Evolutionary conservation across 2,329 filamentous ascomycete genomes (phyloP).

Genomic region (Phaeosphaeria sp.): DNA sequence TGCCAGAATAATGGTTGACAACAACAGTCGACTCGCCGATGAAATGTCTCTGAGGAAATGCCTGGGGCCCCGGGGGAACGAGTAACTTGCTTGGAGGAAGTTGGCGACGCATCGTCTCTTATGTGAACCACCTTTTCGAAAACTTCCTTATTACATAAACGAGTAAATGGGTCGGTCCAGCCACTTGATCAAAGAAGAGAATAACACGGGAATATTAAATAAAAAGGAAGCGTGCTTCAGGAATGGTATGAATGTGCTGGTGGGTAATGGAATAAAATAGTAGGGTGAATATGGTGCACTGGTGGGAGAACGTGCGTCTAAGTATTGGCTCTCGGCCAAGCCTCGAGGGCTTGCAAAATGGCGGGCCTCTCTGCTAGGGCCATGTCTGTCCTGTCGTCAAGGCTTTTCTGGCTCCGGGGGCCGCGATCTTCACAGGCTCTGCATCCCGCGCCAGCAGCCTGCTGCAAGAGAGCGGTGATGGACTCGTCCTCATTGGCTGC

Average conservation of each 20-base stretch:
- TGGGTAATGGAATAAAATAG: conserved; percentile 9
- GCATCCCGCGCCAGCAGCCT: conserved; percentile 6
- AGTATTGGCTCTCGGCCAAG: conserved; percentile 42
- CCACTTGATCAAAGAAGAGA: conserved; percentile 14
- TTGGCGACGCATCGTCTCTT: conserved; percentile 40
- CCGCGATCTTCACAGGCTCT: conserved; percentile 24
- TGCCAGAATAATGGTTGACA: conserved; percentile 42
- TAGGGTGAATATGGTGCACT: conserved; percentile 21
- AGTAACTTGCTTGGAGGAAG: conserved; percentile 44
- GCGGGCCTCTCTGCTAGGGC: background rate
- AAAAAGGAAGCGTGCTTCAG: conserved; percentile 6
- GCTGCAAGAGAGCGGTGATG: conserved; percentile 5
- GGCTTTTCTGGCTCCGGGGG: conserved; percentile 6
- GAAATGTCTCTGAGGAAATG: conserved; percentile 38
- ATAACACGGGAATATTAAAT: conserved; percentile 21
- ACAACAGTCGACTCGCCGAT: conserved; percentile 36
- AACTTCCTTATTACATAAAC: conserved; percentile 29
- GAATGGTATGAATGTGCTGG: background rate
- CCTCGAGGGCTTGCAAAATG: conserved; percentile 1
- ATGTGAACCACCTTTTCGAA: conserved; percentile 13
- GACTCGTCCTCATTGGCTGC: conserved; percentile 13
- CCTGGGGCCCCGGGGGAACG: conserved; percentile 37
- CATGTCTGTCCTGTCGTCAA: conserved; percentile 3
- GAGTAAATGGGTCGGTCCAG: conserved; percentile 24
- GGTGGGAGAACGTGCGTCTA: conserved; percentile 40